These are phyloP conservation scores for Fusarium stilboides DNA, from an alignment of 2,329 filamentous ascomycete genomes.

Conservation along the genomic window DNA sequence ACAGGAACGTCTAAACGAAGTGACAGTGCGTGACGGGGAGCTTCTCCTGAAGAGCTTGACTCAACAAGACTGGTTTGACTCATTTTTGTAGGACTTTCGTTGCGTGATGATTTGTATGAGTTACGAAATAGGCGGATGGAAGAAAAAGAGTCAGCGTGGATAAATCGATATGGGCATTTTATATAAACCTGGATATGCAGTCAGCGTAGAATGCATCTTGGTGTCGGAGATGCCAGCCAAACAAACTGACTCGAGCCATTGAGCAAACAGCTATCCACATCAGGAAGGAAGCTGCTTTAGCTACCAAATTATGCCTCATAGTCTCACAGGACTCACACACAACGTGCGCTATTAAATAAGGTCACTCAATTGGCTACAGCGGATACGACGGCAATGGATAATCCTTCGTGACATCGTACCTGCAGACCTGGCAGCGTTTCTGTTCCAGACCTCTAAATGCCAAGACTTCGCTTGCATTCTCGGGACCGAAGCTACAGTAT, in stretches of 20 bases:
- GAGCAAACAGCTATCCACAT: neutral
- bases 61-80: constrained; percentile 3
- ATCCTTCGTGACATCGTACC: neutral
- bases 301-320: neutral
- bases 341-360: neutral
- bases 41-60: neutral
- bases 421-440: too few relatives aligned
- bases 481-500: neutral
- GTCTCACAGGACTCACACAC: too few relatives aligned
- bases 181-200: neutral
- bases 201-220: too few relatives aligned
- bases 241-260: too few relatives aligned
- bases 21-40: neutral
- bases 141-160: too few relatives aligned
- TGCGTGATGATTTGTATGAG: neutral
- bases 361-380: neutral
- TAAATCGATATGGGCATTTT: neutral
- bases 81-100: neutral
- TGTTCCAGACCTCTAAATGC: neutral
- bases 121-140: too few relatives aligned
- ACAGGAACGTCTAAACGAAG: neutral
- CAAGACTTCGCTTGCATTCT: neutral
- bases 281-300: neutral
- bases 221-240: too few relatives aligned
- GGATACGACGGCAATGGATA: neutral